Percentiles rank a stretch among this genome's conserved stretches.
Conservation (phyloP, 352 stramenopile species). For the Phytophthora constricta region DNA sequence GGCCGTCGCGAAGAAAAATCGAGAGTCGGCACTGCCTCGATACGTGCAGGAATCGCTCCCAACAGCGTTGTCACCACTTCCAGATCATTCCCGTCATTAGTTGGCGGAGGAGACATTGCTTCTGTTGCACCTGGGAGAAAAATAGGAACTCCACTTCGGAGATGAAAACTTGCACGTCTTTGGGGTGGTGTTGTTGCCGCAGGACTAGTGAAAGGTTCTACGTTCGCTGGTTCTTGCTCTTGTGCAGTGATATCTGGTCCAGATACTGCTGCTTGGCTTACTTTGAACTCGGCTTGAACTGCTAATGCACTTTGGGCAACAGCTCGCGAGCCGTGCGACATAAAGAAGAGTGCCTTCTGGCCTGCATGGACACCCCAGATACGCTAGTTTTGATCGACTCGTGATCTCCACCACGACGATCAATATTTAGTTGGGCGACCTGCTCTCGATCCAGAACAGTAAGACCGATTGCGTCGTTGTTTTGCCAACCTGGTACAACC, state of each 20-base stretch:
- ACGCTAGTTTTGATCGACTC: slow-evolving; percentile 29
- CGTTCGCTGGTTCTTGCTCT: not conserved
- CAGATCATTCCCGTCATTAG: not conserved
- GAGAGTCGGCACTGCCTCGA: not conserved
- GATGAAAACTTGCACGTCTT: too few species aligned
- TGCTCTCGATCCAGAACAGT: slow-evolving; percentile 49
- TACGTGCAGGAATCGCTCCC: not conserved
- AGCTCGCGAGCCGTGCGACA: not conserved
- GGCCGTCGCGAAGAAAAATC: slow-evolving; percentile 3
- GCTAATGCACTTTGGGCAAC: slow-evolving; percentile 7
- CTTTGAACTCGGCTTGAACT: not conserved
- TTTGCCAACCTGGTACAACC: slow-evolving; percentile 71
- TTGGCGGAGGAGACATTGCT: not conserved
- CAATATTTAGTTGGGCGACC: slow-evolving; percentile 41
- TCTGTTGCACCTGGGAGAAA: slow-evolving; percentile 13
- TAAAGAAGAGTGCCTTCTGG: slow-evolving; percentile 20
- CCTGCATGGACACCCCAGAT: slow-evolving; percentile 27
- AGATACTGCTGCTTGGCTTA: not conserved
- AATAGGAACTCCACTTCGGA: not conserved
- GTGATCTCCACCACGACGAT: slow-evolving; percentile 13
- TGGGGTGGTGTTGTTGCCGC: too few species aligned
- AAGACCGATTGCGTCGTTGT: slow-evolving; percentile 72
- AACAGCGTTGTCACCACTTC: not conserved
- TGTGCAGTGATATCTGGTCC: slow-evolving; percentile 6
- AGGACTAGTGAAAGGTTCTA: too few species aligned